Conservation (phyloP, 768 basidiomycete genomes). For the Boletales sp. region DNA sequence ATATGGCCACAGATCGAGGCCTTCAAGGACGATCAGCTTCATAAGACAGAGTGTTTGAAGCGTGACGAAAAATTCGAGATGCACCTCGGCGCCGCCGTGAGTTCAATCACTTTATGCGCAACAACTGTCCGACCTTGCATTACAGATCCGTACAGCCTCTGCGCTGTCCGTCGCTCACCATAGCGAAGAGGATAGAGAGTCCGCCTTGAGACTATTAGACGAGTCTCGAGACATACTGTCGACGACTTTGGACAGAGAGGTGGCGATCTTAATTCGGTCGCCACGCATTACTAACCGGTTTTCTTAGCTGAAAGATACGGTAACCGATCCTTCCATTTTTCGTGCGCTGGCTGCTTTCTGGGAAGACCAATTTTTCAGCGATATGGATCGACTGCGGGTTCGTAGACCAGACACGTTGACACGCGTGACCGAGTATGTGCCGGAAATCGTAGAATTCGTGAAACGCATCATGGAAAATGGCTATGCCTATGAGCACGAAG, state of each 20-base stretch:
- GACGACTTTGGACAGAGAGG: slow-evolving; percentile 69
- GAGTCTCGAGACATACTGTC: slow-evolving; percentile 77
- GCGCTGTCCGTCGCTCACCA: slow-evolving; percentile 53
- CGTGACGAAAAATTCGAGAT: slow-evolving; percentile 92
- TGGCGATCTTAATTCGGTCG: slow-evolving; percentile 26
- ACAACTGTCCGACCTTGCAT: slow-evolving; percentile 14
- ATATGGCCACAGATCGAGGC: slow-evolving; percentile 55
- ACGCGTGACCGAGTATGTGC: slow-evolving; percentile 95
- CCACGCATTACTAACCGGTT: slow-evolving; percentile 5
- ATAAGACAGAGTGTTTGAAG: slow-evolving; percentile 68
- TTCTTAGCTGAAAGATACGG: slow-evolving; percentile 66
- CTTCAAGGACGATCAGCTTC: slow-evolving; percentile 50
- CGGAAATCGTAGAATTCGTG: slow-evolving; percentile 90
- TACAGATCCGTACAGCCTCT: slow-evolving; percentile 45
- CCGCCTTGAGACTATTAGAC: slow-evolving; percentile 60
- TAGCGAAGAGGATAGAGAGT: slow-evolving; percentile 39
- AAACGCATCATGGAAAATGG: slow-evolving; percentile 83
- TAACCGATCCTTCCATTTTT: slow-evolving; percentile 85
- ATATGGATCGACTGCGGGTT: slow-evolving; percentile 87
- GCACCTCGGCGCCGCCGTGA: slow-evolving; percentile 77
- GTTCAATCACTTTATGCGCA: slow-evolving; percentile 24
- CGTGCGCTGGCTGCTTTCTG: slow-evolving; percentile 79
- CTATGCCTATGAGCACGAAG: slow-evolving; percentile 65
- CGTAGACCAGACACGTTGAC: slow-evolving; percentile 88
- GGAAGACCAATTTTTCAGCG: slow-evolving; percentile 87